Evolutionary conservation across 306 rosid genomes (phyloP).

Genomic region (Pyrus betulifolia): DNA sequence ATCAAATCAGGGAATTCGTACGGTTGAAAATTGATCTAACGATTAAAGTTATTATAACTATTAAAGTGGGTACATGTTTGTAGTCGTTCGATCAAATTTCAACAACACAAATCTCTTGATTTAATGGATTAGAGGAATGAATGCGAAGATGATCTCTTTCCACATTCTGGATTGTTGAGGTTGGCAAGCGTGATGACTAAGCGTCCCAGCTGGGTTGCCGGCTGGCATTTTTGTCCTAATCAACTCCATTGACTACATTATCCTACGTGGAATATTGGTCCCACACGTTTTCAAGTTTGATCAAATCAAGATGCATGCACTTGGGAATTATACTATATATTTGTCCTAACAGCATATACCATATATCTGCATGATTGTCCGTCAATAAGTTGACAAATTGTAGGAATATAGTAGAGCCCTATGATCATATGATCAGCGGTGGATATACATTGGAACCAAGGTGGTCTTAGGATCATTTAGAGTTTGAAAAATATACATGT

Average conservation of each 20-base stretch:
- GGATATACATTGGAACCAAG: no score
- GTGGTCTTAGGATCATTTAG: no score
- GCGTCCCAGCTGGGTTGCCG: conserved; percentile 34
- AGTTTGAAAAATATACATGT: no score
- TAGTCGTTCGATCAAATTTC: accelerated
- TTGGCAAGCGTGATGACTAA: conserved; percentile 24
- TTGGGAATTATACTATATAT: background rate
- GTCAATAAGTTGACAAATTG: background rate
- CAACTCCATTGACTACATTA: background rate
- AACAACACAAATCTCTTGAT: accelerated
- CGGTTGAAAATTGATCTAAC: accelerated
- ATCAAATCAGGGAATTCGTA: accelerated
- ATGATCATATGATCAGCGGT: background rate
- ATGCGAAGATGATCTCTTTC: no score
- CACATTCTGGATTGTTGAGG: background rate
- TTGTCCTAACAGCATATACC: background rate
- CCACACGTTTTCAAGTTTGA: conserved; percentile 12
- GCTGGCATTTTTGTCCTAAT: conserved; percentile 38
- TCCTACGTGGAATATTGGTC: conserved; percentile 17
- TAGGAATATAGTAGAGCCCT: background rate
- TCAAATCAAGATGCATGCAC: background rate
- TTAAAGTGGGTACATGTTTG: no score
- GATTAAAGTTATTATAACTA: accelerated
- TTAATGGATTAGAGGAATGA: accelerated
- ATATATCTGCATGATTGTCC: background rate